A percentile compares a stretch with the other conserved stretches of the same genome.
Conservation (phyloP, 2,329 filamentous ascomycete genomes). For the Fusarium sp. region DNA sequence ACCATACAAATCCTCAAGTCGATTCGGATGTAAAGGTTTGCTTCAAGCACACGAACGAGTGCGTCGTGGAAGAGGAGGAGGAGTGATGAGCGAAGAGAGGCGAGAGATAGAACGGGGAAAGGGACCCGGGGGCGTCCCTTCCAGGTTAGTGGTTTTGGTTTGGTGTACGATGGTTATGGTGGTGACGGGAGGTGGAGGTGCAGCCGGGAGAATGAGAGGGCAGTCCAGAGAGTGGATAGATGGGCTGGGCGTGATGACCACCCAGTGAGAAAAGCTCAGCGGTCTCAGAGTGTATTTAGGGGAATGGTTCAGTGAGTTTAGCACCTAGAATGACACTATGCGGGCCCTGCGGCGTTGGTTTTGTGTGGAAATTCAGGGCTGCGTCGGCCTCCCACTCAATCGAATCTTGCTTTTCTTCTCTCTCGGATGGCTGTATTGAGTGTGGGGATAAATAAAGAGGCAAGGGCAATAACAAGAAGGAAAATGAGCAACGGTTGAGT, state of each 20-base stretch:
- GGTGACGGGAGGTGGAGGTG: constrained; percentile 27
- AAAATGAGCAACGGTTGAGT: constrained; percentile 21
- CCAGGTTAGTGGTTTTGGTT: constrained; percentile 31
- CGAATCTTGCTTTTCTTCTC: constrained; percentile 18
- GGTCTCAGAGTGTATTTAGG: constrained; percentile 17
- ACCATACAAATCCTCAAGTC: constrained; percentile 32
- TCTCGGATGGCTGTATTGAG: background rate
- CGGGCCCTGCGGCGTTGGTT: background rate
- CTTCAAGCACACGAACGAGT: constrained; percentile 6
- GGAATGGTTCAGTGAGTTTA: constrained; percentile 19
- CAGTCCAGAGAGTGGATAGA: constrained; percentile 5
- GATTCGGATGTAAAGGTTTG: constrained; percentile 30
- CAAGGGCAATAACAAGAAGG: constrained; percentile 22
- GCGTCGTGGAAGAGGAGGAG: constrained; percentile 37
- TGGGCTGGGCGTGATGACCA: constrained; percentile 5
- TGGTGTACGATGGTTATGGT: constrained; percentile 38
- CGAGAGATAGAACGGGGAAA: constrained; percentile 40
- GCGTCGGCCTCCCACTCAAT: background rate
- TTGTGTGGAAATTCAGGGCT: background rate
- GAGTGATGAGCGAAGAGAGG: constrained; percentile 37
- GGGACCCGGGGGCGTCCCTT: constrained; percentile 32
- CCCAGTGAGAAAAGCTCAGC: constrained; percentile 17
- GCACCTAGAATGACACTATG: constrained; percentile 23
- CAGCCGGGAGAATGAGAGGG: constrained; percentile 6
- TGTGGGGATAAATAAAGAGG: constrained; percentile 28